phyloP scores from a whole-genome alignment of 495 filamentous ascomycete genomes.

The Pseudevernia furfuracea region DNA sequence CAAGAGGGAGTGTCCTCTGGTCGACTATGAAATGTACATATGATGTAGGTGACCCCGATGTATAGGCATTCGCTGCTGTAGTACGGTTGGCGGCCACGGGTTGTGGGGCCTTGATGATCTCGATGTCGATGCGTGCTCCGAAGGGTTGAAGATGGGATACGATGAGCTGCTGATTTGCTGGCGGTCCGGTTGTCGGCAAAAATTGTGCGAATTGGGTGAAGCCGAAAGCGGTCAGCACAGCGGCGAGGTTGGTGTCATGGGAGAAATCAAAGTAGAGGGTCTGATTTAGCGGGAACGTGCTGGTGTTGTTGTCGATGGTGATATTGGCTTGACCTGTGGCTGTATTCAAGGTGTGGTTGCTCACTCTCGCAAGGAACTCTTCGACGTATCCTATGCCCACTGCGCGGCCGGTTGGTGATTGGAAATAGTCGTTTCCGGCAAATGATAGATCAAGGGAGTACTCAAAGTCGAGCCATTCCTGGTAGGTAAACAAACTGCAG shows the following conservation, averaged over 20 bases:
- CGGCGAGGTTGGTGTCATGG: constrained; percentile 37
- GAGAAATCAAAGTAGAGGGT: constrained; percentile 42
- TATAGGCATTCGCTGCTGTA: constrained; percentile 18
- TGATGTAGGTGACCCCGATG: constrained; percentile 36
- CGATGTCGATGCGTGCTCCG: constrained; percentile 54
- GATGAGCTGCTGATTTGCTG: constrained; percentile 41
- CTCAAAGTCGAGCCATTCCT: constrained; percentile 50
- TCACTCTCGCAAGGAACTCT: constrained; percentile 52
- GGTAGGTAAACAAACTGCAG: constrained; percentile 49
- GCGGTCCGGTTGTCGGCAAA: constrained; percentile 36
- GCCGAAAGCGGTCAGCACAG: constrained; percentile 45
- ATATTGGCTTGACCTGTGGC: constrained; percentile 52
- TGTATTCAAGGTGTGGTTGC: constrained; percentile 45
- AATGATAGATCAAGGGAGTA: constrained; percentile 54
- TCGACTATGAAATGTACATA: constrained; percentile 62
- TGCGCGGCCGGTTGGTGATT: constrained; percentile 54
- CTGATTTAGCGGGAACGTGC: constrained; percentile 45
- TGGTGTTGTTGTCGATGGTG: constrained; percentile 41
- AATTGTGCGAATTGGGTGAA: constrained; percentile 45
- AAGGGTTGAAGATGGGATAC: constrained; percentile 54
- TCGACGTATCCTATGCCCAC: constrained; percentile 57
- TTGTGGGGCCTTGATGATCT: constrained; percentile 51
- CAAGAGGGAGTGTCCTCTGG: constrained; percentile 54
- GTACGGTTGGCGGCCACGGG: constrained; percentile 41
- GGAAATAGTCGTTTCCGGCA: constrained; percentile 49